Evolutionary conservation across 768 basidiomycete species (phyloP).

Genomic region (Zangia roseola): DNA sequence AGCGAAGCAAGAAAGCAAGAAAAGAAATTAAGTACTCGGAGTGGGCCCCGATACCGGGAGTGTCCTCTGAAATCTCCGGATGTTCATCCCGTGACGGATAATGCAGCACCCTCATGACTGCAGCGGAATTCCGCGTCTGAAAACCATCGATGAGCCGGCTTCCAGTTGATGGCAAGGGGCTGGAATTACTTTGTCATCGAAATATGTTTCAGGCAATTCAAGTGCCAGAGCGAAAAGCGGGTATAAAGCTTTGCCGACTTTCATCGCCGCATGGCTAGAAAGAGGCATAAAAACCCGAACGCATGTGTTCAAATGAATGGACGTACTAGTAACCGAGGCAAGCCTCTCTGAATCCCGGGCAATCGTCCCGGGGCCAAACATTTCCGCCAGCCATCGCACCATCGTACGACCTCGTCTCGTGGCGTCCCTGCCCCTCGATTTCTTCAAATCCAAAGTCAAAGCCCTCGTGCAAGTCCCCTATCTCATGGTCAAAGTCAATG

Average conservation of each 20-base stretch:
- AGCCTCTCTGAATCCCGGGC: slow-evolving; percentile 57
- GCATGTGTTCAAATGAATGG: no score
- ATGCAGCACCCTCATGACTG: slow-evolving; percentile 66
- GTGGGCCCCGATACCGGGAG: slow-evolving; percentile 82
- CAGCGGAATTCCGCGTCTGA: slow-evolving; percentile 61
- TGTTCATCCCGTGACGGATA: slow-evolving; percentile 73
- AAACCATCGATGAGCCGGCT: not conserved
- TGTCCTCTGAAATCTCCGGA: slow-evolving; percentile 47
- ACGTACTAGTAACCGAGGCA: slow-evolving; percentile 69
- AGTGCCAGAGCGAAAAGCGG: slow-evolving; percentile 72
- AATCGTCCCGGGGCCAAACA: slow-evolving; percentile 69
- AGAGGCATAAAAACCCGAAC: not conserved
- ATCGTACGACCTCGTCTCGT: slow-evolving; percentile 35
- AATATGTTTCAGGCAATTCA: slow-evolving; percentile 57
- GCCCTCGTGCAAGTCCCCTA: slow-evolving; percentile 90
- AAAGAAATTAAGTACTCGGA: slow-evolving; percentile 50
- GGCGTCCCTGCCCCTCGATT: slow-evolving; percentile 27
- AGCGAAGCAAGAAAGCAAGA: not conserved
- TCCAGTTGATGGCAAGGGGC: not conserved
- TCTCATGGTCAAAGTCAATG: slow-evolving; percentile 60
- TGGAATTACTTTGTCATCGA: slow-evolving; percentile 58
- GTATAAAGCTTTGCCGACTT: slow-evolving; percentile 57
- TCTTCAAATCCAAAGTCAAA: slow-evolving; percentile 83
- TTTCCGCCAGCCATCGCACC: slow-evolving; percentile 73
- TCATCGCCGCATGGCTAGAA: slow-evolving; percentile 49